Evolutionary conservation across 345 rosid species (phyloP), one percentile per base, ranked within the genome.

Genomic region (Populus nigra): DNA sequence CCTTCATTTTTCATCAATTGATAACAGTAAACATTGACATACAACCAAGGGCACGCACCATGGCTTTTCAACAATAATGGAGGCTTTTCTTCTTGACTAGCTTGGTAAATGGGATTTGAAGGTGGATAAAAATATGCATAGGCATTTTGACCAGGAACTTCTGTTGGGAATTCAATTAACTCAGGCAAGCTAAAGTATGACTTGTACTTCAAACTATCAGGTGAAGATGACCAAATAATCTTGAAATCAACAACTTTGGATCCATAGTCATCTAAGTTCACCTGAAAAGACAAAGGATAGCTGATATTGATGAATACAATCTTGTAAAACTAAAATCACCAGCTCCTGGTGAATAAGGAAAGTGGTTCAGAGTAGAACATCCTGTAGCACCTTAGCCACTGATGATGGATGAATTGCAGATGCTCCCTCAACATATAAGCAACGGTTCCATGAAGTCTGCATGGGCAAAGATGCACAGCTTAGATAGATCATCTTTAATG

Each of bases 121-220:
- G 99, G 97, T 41, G 92, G 93, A 84, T 95, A 93, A 77, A 65
- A 96, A 83, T 88, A 96, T 65, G 99, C 99, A 82, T 88, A 96
- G 20, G 99, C 94, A 68, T 81, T 91, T 81, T 93, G 91, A 72
- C 96, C 94, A 79, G 91, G 88, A 82, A 92, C 88, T 80, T 84
- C 91, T 39, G 99, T 93, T 71, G 97, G 97, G 79, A 93, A 96
- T 83, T 96, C 98, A 84, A 93, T 88, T 29, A 92, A 78, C 85
- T 96, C 93, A 62, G 99, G 98, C 81, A 82, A 77, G 81, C 98
- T 93, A 82, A 91, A 93, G 88, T 83, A 92, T 68, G 87, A 71
- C 75, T 88, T 47, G 76, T 91, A 92, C 81, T 86, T 88, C 69
- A 88, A 72, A 81, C 88, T 85, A 85, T 92, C 98, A 0, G 93